Evolutionary conservation across 1,139 yeast species (phyloP).

Genomic region (Pichia sp.): DNA sequence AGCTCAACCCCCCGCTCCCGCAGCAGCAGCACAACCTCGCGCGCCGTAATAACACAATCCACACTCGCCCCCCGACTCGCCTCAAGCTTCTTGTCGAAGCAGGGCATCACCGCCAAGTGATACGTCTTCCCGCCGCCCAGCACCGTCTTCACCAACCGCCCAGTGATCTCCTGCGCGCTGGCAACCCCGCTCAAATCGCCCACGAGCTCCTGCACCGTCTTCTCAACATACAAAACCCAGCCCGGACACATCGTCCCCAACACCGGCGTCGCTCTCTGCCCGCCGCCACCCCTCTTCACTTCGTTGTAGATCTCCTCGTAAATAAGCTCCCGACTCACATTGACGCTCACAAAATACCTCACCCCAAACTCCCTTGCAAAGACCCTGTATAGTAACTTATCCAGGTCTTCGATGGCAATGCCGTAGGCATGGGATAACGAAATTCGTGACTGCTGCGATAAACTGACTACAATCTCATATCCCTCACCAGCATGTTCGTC

Average conservation of each 20-base stretch:
- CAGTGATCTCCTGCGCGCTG: constrained; percentile 93
- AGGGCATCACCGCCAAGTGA: constrained; percentile 89
- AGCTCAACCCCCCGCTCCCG: not conserved
- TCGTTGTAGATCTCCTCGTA: constrained; percentile 22
- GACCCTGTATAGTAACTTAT: constrained; percentile 51
- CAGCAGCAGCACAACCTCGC: constrained; percentile 32
- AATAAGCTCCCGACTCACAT: constrained; percentile 56
- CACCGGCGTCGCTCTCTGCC: not conserved
- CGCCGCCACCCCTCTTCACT: not conserved
- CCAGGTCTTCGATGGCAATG: constrained; percentile 49
- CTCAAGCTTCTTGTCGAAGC: constrained; percentile 93
- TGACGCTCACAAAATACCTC: constrained; percentile 73
- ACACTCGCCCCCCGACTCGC: constrained; percentile 79
- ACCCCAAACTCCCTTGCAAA: constrained; percentile 62
- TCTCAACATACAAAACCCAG: constrained; percentile 92
- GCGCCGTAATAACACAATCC: constrained; percentile 90
- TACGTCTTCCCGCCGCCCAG: constrained; percentile 38
- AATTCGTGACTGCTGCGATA: constrained; percentile 82
- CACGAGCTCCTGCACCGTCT: constrained; percentile 81
- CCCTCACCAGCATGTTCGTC: constrained; percentile 28
- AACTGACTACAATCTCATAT: constrained; percentile 60
- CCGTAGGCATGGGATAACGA: constrained; percentile 69
- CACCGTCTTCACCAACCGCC: constrained; percentile 54
- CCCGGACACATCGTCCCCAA: constrained; percentile 67
- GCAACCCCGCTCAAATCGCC: constrained; percentile 59